Conservation (phyloP, 2,329 filamentous ascomycete genomes). For the Lecanicillium sp. region DNA sequence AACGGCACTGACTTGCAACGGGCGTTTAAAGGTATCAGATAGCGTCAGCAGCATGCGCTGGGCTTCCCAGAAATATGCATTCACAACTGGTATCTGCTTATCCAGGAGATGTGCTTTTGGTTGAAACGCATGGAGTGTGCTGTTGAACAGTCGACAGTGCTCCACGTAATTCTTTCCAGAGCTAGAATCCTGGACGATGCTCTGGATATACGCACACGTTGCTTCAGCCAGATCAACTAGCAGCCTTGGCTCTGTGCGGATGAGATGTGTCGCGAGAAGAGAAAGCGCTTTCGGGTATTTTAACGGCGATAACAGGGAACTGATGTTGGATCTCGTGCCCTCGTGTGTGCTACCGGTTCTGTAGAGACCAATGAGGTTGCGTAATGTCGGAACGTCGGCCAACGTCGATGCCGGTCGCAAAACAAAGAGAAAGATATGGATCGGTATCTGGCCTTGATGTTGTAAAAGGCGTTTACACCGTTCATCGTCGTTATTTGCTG, state of each 20-base stretch:
- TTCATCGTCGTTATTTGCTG: conserved; percentile 25
- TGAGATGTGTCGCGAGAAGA: conserved; percentile 25
- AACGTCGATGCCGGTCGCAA: conserved; percentile 23
- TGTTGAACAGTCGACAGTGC: conserved; percentile 29
- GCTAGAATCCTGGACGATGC: conserved; percentile 14
- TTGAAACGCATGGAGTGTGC: conserved; percentile 22
- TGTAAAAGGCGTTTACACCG: conserved; percentile 27
- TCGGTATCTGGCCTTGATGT: conserved; percentile 15
- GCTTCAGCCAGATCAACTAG: conserved; percentile 25
- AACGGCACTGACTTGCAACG: conserved; percentile 43
- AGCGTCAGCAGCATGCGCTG: conserved; percentile 48
- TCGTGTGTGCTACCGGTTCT: not conserved
- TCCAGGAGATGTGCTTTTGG: conserved; percentile 20
- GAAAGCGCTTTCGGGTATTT: conserved; percentile 23
- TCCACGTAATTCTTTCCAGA: conserved; percentile 20
- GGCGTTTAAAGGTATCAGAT: conserved; percentile 41
- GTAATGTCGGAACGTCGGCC: conserved; percentile 20
- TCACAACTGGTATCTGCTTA: conserved; percentile 22
- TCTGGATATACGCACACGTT: conserved; percentile 23
- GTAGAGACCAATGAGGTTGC: conserved; percentile 23
- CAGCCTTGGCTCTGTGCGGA: conserved; percentile 28
- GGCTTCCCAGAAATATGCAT: conserved; percentile 45
- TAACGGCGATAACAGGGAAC: conserved; percentile 16
- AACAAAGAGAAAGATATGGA: conserved; percentile 27
- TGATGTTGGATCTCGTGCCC: not conserved